phyloP scores from a whole-genome alignment of 441 rosid genomes.

The Sinapis alba region DNA sequence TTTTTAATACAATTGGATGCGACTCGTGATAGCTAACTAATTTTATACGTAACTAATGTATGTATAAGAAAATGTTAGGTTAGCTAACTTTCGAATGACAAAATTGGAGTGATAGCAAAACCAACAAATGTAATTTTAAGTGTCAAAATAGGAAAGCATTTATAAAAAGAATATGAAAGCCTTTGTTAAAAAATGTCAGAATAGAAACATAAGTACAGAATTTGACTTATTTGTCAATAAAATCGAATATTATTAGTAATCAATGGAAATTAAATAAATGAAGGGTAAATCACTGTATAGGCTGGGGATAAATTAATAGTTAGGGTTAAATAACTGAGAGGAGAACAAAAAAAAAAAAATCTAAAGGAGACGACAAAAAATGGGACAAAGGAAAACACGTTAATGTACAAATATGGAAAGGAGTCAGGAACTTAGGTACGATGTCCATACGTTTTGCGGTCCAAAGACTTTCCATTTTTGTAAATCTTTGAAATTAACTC shows the following conservation, averaged over 20 bases:
- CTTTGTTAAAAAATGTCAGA: neutral
- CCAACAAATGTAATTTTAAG: neutral
- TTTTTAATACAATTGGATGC: neutral
- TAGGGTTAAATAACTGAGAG: constrained; percentile 12
- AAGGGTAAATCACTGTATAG: neutral
- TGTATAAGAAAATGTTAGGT: neutral
- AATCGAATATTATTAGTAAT: neutral
- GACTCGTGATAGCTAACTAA: neutral
- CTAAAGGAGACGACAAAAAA: constrained; percentile 31
- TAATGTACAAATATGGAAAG: constrained; percentile 36
- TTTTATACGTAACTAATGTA: neutral
- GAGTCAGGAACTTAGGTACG: constrained; percentile 46
- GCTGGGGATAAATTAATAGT: constrained; percentile 1
- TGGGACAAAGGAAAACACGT: constrained; percentile 39
- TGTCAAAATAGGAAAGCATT: too few species aligned
- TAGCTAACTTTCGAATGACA: neutral
- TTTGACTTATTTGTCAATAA: neutral
- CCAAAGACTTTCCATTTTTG: constrained; percentile 42
- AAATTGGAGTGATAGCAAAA: neutral
- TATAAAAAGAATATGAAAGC: too few species aligned
- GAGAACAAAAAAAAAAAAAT: constrained; percentile 10
- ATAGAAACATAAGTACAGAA: neutral
- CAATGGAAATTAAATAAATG: neutral
- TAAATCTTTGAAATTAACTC: constrained; percentile 41
- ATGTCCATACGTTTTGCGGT: constrained; percentile 46